phyloP scores from a whole-genome alignment of 208 protist species.

The Trypanosoma congolense region DNA sequence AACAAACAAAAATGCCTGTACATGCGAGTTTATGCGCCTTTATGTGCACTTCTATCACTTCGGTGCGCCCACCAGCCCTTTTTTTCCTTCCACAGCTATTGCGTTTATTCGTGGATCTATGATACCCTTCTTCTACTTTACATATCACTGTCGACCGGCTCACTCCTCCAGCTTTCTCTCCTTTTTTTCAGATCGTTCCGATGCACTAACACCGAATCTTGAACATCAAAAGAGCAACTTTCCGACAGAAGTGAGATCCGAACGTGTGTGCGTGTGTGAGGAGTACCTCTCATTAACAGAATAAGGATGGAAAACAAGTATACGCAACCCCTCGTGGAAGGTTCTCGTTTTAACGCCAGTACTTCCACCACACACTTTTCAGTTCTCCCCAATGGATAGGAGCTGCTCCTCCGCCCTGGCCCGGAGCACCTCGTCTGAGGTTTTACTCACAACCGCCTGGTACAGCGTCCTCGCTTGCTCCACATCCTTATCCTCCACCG shows the following conservation, averaged over 20 bases:
- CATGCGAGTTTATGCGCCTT: too few relatives aligned
- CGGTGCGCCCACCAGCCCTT: too few relatives aligned
- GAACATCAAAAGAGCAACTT: constrained; percentile 13
- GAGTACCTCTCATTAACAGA: background rate
- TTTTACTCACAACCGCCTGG: constrained; percentile 23
- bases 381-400: constrained; percentile 18
- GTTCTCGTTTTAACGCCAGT: too few relatives aligned
- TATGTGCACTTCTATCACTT: too few relatives aligned
- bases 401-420: constrained; percentile 78
- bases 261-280: constrained; percentile 3
- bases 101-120: too few relatives aligned
- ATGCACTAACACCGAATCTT: constrained; percentile 7
- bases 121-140: too few relatives aligned
- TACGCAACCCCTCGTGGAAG: too few relatives aligned
- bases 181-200: background rate
- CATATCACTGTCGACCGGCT: too few relatives aligned
- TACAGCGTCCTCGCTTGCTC: constrained; percentile 58
- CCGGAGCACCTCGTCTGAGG: constrained; percentile 49
- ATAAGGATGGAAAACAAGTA: too few relatives aligned
- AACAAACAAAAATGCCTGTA: too few relatives aligned
- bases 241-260: constrained; percentile 12
- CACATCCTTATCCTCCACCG: constrained; percentile 33
- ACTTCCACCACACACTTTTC: too few relatives aligned
- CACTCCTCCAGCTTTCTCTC: background rate
- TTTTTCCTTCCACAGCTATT: too few relatives aligned